Evolutionary conservation across 805 yeast species (phyloP).

Genomic region (Yamadazyma laniorum): DNA sequence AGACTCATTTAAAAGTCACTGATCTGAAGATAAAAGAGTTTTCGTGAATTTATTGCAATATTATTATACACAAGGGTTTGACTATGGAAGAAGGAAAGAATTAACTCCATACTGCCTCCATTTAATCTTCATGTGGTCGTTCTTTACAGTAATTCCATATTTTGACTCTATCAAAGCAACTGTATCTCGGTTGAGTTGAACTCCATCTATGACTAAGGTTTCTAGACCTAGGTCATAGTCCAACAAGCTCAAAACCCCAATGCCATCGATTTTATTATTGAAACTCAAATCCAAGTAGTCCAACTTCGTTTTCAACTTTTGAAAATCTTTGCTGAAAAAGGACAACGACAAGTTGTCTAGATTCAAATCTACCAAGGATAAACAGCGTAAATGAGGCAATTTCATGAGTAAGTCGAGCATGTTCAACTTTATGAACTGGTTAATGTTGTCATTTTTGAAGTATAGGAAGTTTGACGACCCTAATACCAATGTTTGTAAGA

Average conservation of each 20-base stretch:
- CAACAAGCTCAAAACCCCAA: conserved; percentile 35
- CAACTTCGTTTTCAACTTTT: conserved; percentile 14
- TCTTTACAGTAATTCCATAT: conserved; percentile 18
- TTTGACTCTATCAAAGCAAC: conserved; percentile 19
- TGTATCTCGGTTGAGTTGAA: conserved; percentile 30
- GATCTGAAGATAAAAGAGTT: too few species aligned
- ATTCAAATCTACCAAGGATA: conserved; percentile 34
- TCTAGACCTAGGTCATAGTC: conserved; percentile 18
- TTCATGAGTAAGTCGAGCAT: conserved; percentile 19
- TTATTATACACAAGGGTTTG: too few species aligned
- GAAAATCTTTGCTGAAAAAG: conserved; percentile 26
- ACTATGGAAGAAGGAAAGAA: conserved; percentile 17
- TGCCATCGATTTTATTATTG: conserved; percentile 33
- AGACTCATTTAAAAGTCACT: too few species aligned
- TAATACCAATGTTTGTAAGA: conserved; percentile 26
- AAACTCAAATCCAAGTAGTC: conserved; percentile 37
- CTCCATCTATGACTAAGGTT: conserved; percentile 31
- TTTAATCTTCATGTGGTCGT: conserved; percentile 24
- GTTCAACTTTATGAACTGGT: conserved; percentile 12
- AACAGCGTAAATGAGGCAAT: conserved; percentile 19
- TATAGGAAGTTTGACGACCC: conserved; percentile 33
- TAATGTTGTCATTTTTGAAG: conserved; percentile 22
- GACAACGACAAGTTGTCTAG: conserved; percentile 35
- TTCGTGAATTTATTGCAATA: too few species aligned
- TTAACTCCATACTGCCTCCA: conserved; percentile 40